A percentile compares a stretch with the other conserved stretches of the same genome.
Conservation (phyloP, 345 rosid species). For the Populus tremula region DNA sequence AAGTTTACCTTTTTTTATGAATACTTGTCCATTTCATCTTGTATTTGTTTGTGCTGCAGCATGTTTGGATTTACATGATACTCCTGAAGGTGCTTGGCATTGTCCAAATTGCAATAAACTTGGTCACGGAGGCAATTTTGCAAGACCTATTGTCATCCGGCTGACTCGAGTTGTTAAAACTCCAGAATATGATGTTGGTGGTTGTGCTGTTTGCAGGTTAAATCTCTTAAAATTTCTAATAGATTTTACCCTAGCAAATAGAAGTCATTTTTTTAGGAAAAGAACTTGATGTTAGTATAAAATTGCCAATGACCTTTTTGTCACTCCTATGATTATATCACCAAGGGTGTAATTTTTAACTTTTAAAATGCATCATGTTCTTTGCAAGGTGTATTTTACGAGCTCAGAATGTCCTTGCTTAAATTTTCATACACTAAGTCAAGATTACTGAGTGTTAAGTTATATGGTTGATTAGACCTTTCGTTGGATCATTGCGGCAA, state of each 20-base stretch:
- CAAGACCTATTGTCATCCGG: constrained; percentile 57
- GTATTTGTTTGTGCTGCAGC: constrained; percentile 53
- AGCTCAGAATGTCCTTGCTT: too few relatives aligned
- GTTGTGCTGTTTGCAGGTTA: constrained; percentile 94
- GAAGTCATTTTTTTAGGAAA: neutral
- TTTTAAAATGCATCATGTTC: neutral
- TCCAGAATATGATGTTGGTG: constrained; percentile 80
- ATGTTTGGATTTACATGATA: constrained; percentile 60
- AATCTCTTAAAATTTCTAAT: constrained; percentile 10
- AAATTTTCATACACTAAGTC: too few relatives aligned
- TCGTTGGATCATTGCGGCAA: neutral
- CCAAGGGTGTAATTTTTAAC: neutral
- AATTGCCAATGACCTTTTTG: neutral
- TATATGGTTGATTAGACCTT: neutral
- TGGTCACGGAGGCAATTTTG: constrained; percentile 35
- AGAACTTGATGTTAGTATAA: neutral
- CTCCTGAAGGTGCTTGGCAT: constrained; percentile 72
- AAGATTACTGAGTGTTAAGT: neutral
- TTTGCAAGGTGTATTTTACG: too few relatives aligned
- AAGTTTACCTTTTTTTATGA: constrained; percentile 3
- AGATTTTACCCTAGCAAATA: neutral
- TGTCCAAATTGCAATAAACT: constrained; percentile 68
- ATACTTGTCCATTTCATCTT: neutral
- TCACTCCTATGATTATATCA: neutral
- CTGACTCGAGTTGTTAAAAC: constrained; percentile 64